Percentiles rank a stretch among this genome's conserved stretches.
Conservation (phyloP, 352 stramenopile species). For the Thalassiosira hispida region DNA sequence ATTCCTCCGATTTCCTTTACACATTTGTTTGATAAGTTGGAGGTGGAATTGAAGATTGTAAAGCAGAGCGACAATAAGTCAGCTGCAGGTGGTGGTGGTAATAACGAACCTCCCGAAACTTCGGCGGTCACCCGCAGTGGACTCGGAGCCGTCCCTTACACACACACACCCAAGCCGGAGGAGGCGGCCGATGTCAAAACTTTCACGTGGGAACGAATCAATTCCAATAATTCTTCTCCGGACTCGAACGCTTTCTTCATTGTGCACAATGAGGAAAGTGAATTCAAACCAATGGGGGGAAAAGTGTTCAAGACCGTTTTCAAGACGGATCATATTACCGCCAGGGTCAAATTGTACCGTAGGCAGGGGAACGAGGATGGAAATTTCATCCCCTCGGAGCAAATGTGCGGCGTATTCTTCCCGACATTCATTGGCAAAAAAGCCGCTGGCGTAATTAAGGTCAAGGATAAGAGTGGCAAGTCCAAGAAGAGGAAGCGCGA, state of each 20-base stretch:
- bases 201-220: constrained; percentile 56
- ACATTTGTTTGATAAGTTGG: constrained; percentile 78
- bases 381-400: constrained; percentile 56
- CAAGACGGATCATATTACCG: constrained; percentile 59
- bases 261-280: constrained; percentile 49
- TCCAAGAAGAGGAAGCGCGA: constrained; percentile 52
- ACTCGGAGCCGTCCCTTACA: constrained; percentile 10
- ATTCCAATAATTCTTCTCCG: constrained; percentile 26
- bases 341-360: constrained; percentile 64
- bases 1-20: constrained; percentile 69
- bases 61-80: constrained; percentile 18
- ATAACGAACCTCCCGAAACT: background rate
- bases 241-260: constrained; percentile 75
- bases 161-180: background rate
- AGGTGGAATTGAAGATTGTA: constrained; percentile 62
- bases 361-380: constrained; percentile 27
- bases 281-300: constrained; percentile 30
- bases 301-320: constrained; percentile 41
- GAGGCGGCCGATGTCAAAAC: constrained; percentile 21
- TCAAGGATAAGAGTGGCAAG: constrained; percentile 40
- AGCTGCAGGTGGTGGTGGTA: background rate
- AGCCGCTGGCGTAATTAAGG: constrained; percentile 20
- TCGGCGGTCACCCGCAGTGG: constrained; percentile 26
- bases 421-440: constrained; percentile 59
- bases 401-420: constrained; percentile 70